Evolutionary conservation across 257 asterid genomes (phyloP), one percentile per base, ranked within the genome.

Genomic region (Apocynum venetum): DNA sequence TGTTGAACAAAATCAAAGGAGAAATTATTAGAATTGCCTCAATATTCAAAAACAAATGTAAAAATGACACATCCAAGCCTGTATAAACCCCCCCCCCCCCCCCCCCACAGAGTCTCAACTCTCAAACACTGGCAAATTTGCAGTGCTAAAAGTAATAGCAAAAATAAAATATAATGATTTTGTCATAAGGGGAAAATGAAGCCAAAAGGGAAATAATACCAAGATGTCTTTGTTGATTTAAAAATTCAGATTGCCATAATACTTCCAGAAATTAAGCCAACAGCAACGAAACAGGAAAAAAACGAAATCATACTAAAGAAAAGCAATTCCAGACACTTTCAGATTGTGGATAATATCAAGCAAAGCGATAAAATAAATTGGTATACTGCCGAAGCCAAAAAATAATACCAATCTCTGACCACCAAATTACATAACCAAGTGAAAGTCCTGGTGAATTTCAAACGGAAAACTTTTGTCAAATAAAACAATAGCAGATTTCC

Each of bases 1-100:
- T 85, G 84, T 83, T 52, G 73, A 71, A 79, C 67, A 70, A 82
- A 44, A 48, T 67, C 14, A 47, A 81, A 74, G 43, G 40, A 57
- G 36, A 6, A 65, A 65, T 47, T 38, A n/a, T 75, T 71, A 76
- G 84, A 51, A 60, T n/a, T 9, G 51, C 38, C 72, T 11, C 1
- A 9, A 43, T 13, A 74, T 25, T 31, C 46, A 43, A 41, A 43
- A 17, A 44, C 49, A 56, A 20, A 55, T 47, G 31, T 47, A 31
- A 25, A 51, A 4, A 72, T 8, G 19, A 73, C 4, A 53, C 8
- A 15, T 15, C 11, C 31, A 73, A 11, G 38, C 0, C 19, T 44
- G 51, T 15, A 44, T 19, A 8, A 69, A 7, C 6, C 13, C 53
- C 53, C 53, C 8, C 44, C 1, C 73, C 52, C 73, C 0, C 52